phyloP scores from a whole-genome alignment of 352 stramenopile species.

The Globisporangium parvum region DNA sequence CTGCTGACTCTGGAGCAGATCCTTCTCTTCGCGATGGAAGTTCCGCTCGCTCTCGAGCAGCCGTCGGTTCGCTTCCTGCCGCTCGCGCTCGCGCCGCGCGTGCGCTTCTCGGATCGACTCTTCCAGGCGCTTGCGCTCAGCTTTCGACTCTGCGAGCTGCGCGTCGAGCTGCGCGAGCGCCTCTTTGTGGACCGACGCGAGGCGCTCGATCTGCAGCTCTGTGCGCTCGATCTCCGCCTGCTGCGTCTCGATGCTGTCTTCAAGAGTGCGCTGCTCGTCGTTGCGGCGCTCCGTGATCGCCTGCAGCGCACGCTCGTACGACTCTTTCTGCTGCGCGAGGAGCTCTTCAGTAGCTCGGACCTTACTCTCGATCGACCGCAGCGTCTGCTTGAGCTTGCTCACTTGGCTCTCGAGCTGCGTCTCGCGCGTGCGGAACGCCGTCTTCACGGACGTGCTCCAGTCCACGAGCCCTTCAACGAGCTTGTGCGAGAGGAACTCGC shows the following conservation, averaged over 20 bases:
- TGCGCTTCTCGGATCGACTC: constrained; percentile 27
- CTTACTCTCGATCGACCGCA: constrained; percentile 53
- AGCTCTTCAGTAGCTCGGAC: constrained; percentile 48
- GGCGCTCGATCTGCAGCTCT: constrained; percentile 45
- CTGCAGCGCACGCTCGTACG: constrained; percentile 53
- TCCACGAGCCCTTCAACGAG: constrained; percentile 50
- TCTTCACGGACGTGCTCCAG: constrained; percentile 47
- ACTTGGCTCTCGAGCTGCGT: constrained; percentile 30
- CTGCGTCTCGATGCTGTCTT: constrained; percentile 56
- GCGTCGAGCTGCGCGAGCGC: constrained; percentile 35
- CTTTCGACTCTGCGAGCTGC: constrained; percentile 52
- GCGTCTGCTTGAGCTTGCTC: constrained; percentile 31
- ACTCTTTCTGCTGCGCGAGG: constrained; percentile 54
- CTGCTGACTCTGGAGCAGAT: constrained; percentile 56
- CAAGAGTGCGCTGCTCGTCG: constrained; percentile 37
- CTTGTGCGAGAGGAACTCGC: constrained; percentile 40
- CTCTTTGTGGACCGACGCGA: constrained; percentile 57
- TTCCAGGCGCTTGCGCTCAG: constrained; percentile 49
- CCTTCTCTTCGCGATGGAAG: constrained; percentile 66
- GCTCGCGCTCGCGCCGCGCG: constrained; percentile 39
- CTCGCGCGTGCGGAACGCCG: constrained; percentile 39
- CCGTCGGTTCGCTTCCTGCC: constrained; percentile 39
- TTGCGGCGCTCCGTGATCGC: constrained; percentile 42
- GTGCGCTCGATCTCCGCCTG: constrained; percentile 47
- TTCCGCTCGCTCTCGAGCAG: constrained; percentile 56